Percentiles rank a stretch among this genome's conserved stretches.
Conservation (phyloP, 2,329 filamentous ascomycete species). For the Beauveria asiatica region DNA sequence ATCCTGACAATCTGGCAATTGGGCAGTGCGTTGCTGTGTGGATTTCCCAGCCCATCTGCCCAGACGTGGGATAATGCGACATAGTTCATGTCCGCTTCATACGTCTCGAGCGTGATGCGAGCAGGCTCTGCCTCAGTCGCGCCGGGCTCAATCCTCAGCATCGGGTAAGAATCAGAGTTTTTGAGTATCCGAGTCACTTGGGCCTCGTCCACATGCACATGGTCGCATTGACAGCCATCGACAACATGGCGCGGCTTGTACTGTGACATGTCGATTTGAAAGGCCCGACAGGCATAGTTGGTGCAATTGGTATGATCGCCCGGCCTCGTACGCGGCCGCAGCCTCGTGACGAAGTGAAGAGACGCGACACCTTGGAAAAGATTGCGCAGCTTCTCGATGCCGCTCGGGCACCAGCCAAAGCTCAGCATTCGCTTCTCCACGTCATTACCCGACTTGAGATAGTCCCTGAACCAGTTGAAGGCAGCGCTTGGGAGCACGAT, state of each 20-base stretch:
- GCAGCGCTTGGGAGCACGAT: slow-evolving; percentile 13
- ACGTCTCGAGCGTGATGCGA: slow-evolving; percentile 16
- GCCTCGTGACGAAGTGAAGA: slow-evolving; percentile 18
- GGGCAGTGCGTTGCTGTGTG: slow-evolving; percentile 21
- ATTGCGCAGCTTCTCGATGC: slow-evolving; percentile 20
- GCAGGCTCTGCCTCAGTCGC: not conserved
- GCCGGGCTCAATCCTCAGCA: slow-evolving; percentile 13
- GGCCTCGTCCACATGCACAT: slow-evolving; percentile 15
- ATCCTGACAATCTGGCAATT: slow-evolving; percentile 23
- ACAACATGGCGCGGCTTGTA: slow-evolving; percentile 20
- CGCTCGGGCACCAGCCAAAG: slow-evolving; percentile 25
- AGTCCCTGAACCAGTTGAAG: slow-evolving; percentile 16
- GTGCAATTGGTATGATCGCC: slow-evolving; percentile 21
- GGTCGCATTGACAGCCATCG: slow-evolving; percentile 16
- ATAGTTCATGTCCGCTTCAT: slow-evolving; percentile 18
- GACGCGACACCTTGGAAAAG: slow-evolving; percentile 18
- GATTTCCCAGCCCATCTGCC: slow-evolving; percentile 28
- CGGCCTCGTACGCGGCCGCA: slow-evolving; percentile 11
- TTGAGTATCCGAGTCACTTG: slow-evolving; percentile 14
- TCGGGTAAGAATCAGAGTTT: slow-evolving; percentile 14
- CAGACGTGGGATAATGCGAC: slow-evolving; percentile 30
- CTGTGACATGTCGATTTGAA: slow-evolving; percentile 21
- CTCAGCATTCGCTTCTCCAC: slow-evolving; percentile 20
- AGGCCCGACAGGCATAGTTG: slow-evolving; percentile 18
- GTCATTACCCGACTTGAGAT: slow-evolving; percentile 12